Conservation (phyloP, 1,139 yeast species). For the Kazachstania sp. region DNA sequence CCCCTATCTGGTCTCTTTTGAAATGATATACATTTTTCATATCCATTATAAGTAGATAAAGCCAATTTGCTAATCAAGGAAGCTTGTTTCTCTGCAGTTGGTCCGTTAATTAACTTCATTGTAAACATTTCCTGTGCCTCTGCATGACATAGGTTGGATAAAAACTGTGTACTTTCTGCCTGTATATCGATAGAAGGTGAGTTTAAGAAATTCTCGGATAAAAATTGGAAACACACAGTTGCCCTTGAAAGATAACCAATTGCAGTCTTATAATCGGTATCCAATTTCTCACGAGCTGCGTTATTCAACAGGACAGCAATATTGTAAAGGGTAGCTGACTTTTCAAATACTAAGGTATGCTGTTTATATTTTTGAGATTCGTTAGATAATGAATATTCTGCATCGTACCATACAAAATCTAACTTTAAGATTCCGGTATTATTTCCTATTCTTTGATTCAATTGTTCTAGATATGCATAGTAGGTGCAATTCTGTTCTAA, state of each 20-base stretch:
- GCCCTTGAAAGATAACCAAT: constrained; percentile 63
- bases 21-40: constrained; percentile 43
- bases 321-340: constrained; percentile 76
- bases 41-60: constrained; percentile 49
- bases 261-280: constrained; percentile 49
- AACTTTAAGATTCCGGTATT: constrained; percentile 47
- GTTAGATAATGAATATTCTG: constrained; percentile 34
- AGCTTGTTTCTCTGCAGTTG: constrained; percentile 38
- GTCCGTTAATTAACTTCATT: constrained; percentile 45
- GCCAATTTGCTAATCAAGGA: constrained; percentile 70
- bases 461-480: constrained; percentile 72
- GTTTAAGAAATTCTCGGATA: constrained; percentile 76
- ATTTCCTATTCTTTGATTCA: constrained; percentile 70
- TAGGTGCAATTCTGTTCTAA: constrained; percentile 56
- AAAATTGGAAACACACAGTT: constrained; percentile 66
- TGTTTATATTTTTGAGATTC: constrained; percentile 48
- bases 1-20: constrained; percentile 37
- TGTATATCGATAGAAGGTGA: constrained; percentile 79
- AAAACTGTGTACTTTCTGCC: constrained; percentile 59
- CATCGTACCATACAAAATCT: constrained; percentile 76
- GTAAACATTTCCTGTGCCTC: constrained; percentile 85
- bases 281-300: constrained; percentile 35
- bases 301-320: constrained; percentile 50
- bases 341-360: constrained; percentile 74
- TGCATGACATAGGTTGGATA: constrained; percentile 61